These are phyloP conservation scores for Leishmania lainsoni DNA, from an alignment of 208 protist genomes.

Conservation along the genomic window DNA sequence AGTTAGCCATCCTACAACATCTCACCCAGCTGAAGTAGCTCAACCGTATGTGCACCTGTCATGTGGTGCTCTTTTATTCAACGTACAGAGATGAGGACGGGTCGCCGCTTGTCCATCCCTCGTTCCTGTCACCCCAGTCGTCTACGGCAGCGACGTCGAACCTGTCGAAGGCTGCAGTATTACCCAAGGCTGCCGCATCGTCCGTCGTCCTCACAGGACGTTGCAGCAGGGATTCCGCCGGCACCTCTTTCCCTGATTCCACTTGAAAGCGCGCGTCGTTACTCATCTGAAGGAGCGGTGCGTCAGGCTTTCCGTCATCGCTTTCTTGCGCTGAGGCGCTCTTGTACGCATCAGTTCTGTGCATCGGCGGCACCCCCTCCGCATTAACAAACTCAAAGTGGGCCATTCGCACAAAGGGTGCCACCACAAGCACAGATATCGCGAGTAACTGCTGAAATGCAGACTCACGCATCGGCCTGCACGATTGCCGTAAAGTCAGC, in stretches of 20 bases:
- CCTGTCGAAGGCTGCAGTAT: not conserved
- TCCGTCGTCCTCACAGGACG: not conserved
- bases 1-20: not conserved
- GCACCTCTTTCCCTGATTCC: not conserved
- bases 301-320: not conserved
- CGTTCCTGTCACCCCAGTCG: not conserved
- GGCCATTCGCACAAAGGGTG: conserved; percentile 19
- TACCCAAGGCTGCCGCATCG: not conserved
- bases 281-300: not conserved
- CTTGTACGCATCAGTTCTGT: not conserved
- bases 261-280: not conserved
- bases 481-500: not conserved
- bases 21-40: not conserved
- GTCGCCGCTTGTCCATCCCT: not conserved
- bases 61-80: not conserved
- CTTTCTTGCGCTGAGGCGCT: not conserved
- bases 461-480: not conserved
- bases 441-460: not conserved
- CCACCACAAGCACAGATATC: not conserved
- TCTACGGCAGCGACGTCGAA: not conserved
- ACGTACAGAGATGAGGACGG: not conserved
- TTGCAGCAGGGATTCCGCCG: not conserved
- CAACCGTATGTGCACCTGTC: not conserved
- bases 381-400: conserved; percentile 22
- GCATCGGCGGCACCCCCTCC: conserved; percentile 13